phyloP scores from a whole-genome alignment of 2,329 filamentous ascomycete species.

The Knufia fluminis region DNA sequence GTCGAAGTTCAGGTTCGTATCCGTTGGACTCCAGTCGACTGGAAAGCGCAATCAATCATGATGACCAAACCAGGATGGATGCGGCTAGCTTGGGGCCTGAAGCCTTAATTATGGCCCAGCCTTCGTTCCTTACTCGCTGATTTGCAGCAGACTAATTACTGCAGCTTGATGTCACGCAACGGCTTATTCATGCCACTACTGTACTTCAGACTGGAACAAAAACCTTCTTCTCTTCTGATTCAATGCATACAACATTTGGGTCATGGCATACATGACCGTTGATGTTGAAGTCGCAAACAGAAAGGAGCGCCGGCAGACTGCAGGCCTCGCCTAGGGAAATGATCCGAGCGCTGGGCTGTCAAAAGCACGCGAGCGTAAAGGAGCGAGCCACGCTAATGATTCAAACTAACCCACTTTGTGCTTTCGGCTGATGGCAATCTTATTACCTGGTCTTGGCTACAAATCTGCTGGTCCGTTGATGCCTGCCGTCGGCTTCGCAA shows the following conservation, averaged over 20 bases:
- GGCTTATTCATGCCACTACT: conserved; percentile 10
- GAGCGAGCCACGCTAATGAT: not conserved
- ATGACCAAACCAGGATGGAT: not conserved
- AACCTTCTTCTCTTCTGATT: not conserved
- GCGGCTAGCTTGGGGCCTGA: not conserved
- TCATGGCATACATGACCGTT: too few species aligned
- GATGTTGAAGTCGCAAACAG: not conserved
- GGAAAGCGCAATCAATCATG: not conserved
- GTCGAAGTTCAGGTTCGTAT: not conserved
- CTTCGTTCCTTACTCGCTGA: not conserved
- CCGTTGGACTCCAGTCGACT: not conserved
- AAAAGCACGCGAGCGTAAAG: conserved; percentile 3
- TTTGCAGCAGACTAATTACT: not conserved
- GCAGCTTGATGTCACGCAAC: conserved; percentile 8
- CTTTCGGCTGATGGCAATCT: conserved; percentile 2
- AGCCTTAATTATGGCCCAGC: not conserved
- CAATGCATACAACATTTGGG: too few species aligned
- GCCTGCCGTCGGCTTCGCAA: not conserved
- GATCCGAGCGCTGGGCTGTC: not conserved
- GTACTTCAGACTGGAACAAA: not conserved
- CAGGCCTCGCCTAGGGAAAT: not conserved
- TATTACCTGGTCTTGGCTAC: not conserved
- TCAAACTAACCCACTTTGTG: not conserved
- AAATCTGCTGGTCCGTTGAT: not conserved
- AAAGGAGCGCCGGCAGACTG: not conserved